phyloP scores from a whole-genome alignment of 1,139 yeast genomes.

The Torulaspora globosa region DNA sequence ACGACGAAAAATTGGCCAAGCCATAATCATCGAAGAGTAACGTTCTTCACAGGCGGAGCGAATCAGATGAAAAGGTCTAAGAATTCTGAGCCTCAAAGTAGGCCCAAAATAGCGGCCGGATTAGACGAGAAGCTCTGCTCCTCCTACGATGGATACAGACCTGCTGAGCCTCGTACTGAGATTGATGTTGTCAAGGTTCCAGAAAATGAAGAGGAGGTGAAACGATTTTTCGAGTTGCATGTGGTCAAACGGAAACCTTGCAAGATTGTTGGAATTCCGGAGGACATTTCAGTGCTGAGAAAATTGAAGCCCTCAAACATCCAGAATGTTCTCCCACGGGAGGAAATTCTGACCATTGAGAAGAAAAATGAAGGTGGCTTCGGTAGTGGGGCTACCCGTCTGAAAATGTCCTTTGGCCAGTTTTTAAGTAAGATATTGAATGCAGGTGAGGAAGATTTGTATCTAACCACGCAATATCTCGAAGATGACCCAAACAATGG shows the following conservation, averaged over 20 bases:
- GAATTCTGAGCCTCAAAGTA: background rate
- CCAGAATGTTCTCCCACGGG: constrained; percentile 37
- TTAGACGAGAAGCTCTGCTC: constrained; percentile 13
- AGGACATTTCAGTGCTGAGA: constrained; percentile 20
- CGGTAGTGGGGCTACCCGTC: constrained; percentile 57
- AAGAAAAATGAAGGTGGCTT: constrained; percentile 54
- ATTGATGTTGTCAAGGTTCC: constrained; percentile 23
- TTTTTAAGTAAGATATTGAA: constrained; percentile 42
- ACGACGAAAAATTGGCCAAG: background rate
- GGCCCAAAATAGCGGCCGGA: constrained; percentile 1
- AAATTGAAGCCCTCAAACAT: constrained; percentile 39
- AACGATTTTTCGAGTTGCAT: constrained; percentile 18
- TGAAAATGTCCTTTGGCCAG: constrained; percentile 47
- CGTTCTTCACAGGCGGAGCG: background rate
- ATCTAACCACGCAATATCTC: constrained; percentile 67
- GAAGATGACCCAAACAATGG: constrained; percentile 38
- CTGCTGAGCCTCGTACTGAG: constrained; percentile 8
- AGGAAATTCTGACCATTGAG: constrained; percentile 51
- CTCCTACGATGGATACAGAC: constrained; percentile 19
- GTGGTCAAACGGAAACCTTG: constrained; percentile 26
- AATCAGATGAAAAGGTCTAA: constrained; percentile 1
- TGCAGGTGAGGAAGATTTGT: constrained; percentile 45
- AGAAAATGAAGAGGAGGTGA: constrained; percentile 14
- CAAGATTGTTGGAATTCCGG: constrained; percentile 20
- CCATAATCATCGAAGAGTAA: background rate